Evolutionary conservation across 2,329 filamentous ascomycete genomes (phyloP), one percentile per base, ranked within the genome.

Genomic region (Aspergillus fumigatiaffinis): DNA sequence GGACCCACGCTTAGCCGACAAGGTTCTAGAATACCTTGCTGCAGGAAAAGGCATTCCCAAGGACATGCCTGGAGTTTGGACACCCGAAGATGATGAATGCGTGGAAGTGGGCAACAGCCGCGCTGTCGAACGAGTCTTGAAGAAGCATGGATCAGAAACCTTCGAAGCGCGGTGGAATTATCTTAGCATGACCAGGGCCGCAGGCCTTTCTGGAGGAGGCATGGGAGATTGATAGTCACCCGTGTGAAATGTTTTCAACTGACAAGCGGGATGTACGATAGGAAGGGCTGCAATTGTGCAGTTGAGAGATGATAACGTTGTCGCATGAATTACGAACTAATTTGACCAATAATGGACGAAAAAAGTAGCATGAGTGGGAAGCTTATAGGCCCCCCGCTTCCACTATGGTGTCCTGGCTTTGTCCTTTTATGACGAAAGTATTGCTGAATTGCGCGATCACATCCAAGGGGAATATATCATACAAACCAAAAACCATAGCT

Each of bases 11-110:
- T 60, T 76, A 52, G 75, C 76, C 4, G 71, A 76, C 56, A 63
- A 66, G 25, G 72, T 76, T 2, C 62, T 79, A 9, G 63, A 67
- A 17, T 59, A 63, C 51, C 60, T 77, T 21, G 58, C 53, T 21
- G 61, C 61, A 25, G 72, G 72, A 4, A 65, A 72, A 17, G 64
- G 60, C 1, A 71, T 80, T 21, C 79, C 79, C 0, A 53, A 66
- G 12, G 58, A 78, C 52, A 71, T 76, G 54, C 71, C 60, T 17
- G 79, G 79, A 4, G 74, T 80, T 20, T 82, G 79, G 79, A 80
- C 79, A 6, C 59, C 70, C 9, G 68, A 74, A 42, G 79, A 82
- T 55, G 79, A 82, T 56, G 58, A 67, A 29, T 65, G 65, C 23
- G 54, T 80, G 32, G 61, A 72, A 41, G 71, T 69, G 8, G 48